Conservation (phyloP, 2,329 filamentous ascomycete species). For the Aspergillus unguis region DNA sequence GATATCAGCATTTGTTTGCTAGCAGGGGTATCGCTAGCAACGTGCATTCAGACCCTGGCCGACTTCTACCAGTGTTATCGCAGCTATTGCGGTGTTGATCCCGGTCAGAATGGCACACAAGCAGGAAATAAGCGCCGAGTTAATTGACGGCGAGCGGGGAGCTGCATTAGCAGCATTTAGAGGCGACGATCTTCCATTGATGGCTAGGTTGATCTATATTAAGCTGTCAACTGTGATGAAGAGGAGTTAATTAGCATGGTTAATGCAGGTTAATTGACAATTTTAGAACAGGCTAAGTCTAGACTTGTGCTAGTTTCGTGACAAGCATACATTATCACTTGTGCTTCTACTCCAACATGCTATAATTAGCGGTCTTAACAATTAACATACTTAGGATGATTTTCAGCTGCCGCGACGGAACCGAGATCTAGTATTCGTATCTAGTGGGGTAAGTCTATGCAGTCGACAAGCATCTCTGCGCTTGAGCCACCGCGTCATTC, state of each 20-base stretch:
- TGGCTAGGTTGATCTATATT: conserved; percentile 6
- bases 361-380: neutral
- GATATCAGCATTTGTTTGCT: neutral
- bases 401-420: neutral
- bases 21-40: neutral
- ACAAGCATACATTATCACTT: conserved; percentile 3
- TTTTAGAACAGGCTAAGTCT: conserved; percentile 2
- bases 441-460: conserved; percentile 3
- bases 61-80: neutral
- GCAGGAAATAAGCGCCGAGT: conserved; percentile 5
- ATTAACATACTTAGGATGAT: neutral
- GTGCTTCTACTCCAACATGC: neutral
- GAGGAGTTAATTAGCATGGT: neutral
- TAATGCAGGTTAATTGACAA: conserved; percentile 5
- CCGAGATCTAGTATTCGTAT: neutral
- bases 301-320: neutral
- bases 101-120: neutral
- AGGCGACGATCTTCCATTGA: conserved; percentile 4
- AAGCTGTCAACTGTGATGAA: neutral
- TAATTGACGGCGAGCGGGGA: conserved; percentile 1
- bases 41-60: neutral
- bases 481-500: conserved; percentile 1
- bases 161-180: conserved; percentile 7
- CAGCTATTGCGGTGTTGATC: neutral
- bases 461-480: neutral